Evolutionary conservation across 1,139 yeast species (phyloP), one percentile per base, ranked within the genome.

Genomic region (Suhomyces ambrosiae): DNA sequence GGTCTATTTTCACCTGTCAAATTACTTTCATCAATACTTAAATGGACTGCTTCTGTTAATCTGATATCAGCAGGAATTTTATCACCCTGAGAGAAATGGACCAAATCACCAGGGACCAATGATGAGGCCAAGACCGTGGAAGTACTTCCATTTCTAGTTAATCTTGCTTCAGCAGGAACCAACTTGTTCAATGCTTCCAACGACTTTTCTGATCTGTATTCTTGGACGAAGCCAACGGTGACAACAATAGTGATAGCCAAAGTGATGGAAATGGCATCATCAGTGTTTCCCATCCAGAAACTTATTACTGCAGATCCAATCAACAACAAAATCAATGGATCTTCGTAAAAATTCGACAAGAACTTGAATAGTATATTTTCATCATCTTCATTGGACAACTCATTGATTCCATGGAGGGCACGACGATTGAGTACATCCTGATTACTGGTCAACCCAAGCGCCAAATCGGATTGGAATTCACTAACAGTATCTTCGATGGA

Each of bases 171-270:
- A 11, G 95, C 96, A 1, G 98, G 97, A 4, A 92, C 97, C 47
- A 92, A 74, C 54, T 86, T 84, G 58, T 85, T 89, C 47, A 92
- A 75, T 0, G 97, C 97, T 55, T 88, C 95, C 42, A 92, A 68
- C 3, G 96, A 86, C 65, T 92, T 86, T 58, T 92, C 98, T 0
- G 96, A 86, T 52, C 97, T 75, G 58, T 89, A 89, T 60, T 92
- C 98, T 62, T 92, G 98, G 16, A 92, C 90, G 63, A 92, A 92
- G 0, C 97, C 98, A 21, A 92, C 98, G 0, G 94, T 78, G 7
- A 90, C 96, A 21, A 90, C 97, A 49, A 90, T 89, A 26, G 86
- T 53, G 41, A 90, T 86, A 5, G 97, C 97, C 48, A 88, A 69
- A 0, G 95, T 82, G 53, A 90, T 90, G 45, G 94, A 82, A 17